These are phyloP conservation scores for Cyclocybe cylindracea DNA, from an alignment of 768 basidiomycete genomes.

Conservation along the genomic window DNA sequence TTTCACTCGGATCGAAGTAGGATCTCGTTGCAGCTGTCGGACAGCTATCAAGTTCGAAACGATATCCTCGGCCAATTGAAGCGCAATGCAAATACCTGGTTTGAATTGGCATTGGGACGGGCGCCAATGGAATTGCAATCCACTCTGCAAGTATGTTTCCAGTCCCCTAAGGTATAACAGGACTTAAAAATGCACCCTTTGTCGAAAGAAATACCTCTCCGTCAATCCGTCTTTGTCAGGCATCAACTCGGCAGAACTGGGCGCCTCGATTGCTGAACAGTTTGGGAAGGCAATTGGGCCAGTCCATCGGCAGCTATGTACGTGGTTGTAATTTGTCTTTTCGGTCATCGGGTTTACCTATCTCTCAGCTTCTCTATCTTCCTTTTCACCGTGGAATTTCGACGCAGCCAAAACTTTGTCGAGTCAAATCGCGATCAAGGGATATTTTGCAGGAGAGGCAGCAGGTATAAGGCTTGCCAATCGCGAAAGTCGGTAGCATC, in stretches of 20 bases:
- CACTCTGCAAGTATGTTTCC: constrained; percentile 72
- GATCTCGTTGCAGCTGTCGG: constrained; percentile 78
- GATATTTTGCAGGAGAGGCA: constrained; percentile 87
- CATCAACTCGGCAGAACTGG: constrained; percentile 83
- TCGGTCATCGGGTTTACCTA: constrained; percentile 4
- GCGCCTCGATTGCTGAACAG: constrained; percentile 85
- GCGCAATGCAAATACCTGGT: constrained; percentile 78
- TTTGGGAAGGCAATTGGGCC: constrained; percentile 83
- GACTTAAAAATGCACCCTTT: constrained; percentile 1
- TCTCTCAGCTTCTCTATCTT: constrained; percentile 51
- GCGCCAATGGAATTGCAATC: constrained; percentile 93
- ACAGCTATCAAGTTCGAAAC: constrained; percentile 83
- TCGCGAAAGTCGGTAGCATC: constrained; percentile 49
- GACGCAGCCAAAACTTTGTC: constrained; percentile 83
- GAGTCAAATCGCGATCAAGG: constrained; percentile 87
- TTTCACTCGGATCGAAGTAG: constrained; percentile 78
- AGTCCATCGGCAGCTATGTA: constrained; percentile 75
- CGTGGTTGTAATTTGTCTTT: constrained; percentile 17
- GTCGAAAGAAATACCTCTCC: constrained; percentile 82
- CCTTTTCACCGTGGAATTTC: constrained; percentile 62
- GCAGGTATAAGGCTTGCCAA: constrained; percentile 77
- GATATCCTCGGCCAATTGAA: constrained; percentile 80
- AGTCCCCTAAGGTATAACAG: not conserved
- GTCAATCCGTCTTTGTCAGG: constrained; percentile 68
- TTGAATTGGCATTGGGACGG: constrained; percentile 81